Percentiles rank a stretch among this genome's conserved stretches.
Conservation (phyloP, 2,329 filamentous ascomycete genomes). For the Seiridium cupressi region DNA sequence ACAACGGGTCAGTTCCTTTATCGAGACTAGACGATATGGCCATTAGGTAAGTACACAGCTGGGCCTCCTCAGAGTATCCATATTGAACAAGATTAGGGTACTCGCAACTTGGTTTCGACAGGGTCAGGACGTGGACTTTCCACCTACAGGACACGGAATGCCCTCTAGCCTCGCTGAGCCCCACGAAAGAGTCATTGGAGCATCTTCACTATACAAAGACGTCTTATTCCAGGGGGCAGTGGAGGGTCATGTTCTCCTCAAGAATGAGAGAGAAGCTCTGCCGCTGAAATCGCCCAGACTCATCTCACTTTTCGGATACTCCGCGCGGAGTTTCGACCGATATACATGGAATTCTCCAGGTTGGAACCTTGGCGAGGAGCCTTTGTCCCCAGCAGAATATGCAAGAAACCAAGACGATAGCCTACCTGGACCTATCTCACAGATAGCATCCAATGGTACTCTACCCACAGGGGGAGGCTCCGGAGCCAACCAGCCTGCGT, state of each 20-base stretch:
- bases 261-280: slow-evolving; percentile 55
- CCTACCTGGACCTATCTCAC: slow-evolving; percentile 21
- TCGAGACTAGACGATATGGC: slow-evolving; percentile 62
- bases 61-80: not conserved
- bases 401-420: slow-evolving; percentile 11
- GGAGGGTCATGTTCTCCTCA: slow-evolving; percentile 62
- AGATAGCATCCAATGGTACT: slow-evolving; percentile 43
- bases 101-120: slow-evolving; percentile 57
- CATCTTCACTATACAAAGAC: slow-evolving; percentile 28
- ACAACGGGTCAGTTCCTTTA: slow-evolving; percentile 57
- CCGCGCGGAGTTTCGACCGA: slow-evolving; percentile 43
- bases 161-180: slow-evolving; percentile 41
- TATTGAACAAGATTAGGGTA: slow-evolving; percentile 24
- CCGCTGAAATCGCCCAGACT: slow-evolving; percentile 50
- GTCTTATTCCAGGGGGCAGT: slow-evolving; percentile 52
- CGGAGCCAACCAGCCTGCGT: slow-evolving; percentile 29
- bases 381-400: slow-evolving; percentile 11
- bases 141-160: slow-evolving; percentile 47
- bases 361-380: slow-evolving; percentile 23
- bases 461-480: slow-evolving; percentile 45
- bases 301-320: slow-evolving; percentile 61
- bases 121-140: slow-evolving; percentile 46
- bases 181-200: slow-evolving; percentile 53
- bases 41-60: slow-evolving; percentile 27
- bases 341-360: slow-evolving; percentile 31